Evolutionary conservation across 2,329 filamentous ascomycete genomes (phyloP), one percentile per base, ranked within the genome.

Genomic region (Parascedosporium putredinis): DNA sequence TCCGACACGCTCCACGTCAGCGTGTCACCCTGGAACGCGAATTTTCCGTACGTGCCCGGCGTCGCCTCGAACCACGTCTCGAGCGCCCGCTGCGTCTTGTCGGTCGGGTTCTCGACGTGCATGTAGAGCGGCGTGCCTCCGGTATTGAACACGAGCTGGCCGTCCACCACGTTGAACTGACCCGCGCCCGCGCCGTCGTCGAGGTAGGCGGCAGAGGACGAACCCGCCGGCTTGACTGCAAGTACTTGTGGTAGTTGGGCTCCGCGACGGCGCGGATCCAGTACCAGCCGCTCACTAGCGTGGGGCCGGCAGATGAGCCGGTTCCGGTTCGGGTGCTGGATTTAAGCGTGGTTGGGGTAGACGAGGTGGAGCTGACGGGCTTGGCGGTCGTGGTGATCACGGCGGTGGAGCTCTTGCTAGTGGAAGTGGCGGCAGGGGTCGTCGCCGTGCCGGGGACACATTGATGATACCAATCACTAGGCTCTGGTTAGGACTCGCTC

Each of bases 171-270:
- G 54, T 75, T 72, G 65, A 76, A 79, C 60, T 82, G 77, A 0
- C 78, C 78, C 0, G 78, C 78, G 1, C 71, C 74, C 5, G 65
- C 71, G 61, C 72, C 68, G 52, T 66, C 68, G 44, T 69, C 70
- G 50, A 81, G 67, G 24, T 78, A 64, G 2, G 77, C 77, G 23
- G 65, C 62, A 8, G 74, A 73, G 1, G 73, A 61, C 0, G 66
- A 53, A 53, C 67, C 65, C 45, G 66, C 59, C 2, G 71, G 68
- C 31, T 64, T 62, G 7, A 72, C 62, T 77, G 73, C 3, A 77
- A 65, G 58, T 76, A 77, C 53, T 70, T 72, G 64, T 76, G 74
- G 60, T 71, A 81, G 62, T 81, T 80, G 33, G 78, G 78, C 1
- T 69, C 60, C 24, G 67, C 72, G 2, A 81, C 76, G 0, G 73